Evolutionary conservation across 352 stramenopile genomes (phyloP).

Genomic region (Achlya hypogyna): DNA sequence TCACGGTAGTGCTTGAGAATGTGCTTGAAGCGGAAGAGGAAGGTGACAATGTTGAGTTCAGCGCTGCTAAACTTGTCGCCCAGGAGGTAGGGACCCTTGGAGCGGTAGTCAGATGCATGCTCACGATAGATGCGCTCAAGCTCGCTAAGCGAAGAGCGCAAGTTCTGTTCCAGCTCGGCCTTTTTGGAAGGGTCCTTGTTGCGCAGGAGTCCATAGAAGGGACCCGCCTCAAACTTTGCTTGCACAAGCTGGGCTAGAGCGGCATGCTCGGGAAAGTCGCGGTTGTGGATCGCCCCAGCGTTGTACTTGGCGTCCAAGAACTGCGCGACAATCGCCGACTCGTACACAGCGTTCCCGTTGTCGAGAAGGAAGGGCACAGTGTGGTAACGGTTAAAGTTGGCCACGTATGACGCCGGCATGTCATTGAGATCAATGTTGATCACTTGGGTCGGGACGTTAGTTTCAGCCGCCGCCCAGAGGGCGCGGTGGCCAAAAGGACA

Average conservation of each 20-base stretch:
- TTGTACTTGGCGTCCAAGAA: constrained; percentile 14
- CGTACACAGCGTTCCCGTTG: constrained; percentile 11
- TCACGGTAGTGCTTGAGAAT: constrained; percentile 6
- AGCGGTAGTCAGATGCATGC: neutral
- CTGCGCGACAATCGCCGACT: constrained; percentile 17
- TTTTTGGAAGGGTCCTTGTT: neutral
- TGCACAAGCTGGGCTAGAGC: constrained; percentile 7
- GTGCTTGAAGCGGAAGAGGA: constrained; percentile 11
- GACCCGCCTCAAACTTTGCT: constrained; percentile 13
- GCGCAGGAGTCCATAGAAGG: constrained; percentile 5
- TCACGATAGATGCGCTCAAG: constrained; percentile 6
- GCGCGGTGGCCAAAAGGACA: constrained; percentile 17
- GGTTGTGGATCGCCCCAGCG: neutral
- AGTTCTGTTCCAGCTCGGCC: neutral
- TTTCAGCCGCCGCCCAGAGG: constrained; percentile 15
- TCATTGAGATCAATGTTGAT: neutral
- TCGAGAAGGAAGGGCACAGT: constrained; percentile 16
- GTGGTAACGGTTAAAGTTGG: constrained; percentile 13
- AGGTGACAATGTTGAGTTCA: constrained; percentile 6
- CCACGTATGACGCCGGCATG: neutral
- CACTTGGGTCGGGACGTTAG: neutral
- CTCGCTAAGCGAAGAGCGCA: neutral
- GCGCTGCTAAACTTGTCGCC: constrained; percentile 9
- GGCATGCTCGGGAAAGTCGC: neutral
- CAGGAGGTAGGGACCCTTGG: constrained; percentile 10